Percentiles rank a stretch among this genome's conserved stretches.
These are phyloP conservation scores for Psilocybe cubensis DNA, from an alignment of 768 basidiomycete genomes.

Conservation along the genomic window DNA sequence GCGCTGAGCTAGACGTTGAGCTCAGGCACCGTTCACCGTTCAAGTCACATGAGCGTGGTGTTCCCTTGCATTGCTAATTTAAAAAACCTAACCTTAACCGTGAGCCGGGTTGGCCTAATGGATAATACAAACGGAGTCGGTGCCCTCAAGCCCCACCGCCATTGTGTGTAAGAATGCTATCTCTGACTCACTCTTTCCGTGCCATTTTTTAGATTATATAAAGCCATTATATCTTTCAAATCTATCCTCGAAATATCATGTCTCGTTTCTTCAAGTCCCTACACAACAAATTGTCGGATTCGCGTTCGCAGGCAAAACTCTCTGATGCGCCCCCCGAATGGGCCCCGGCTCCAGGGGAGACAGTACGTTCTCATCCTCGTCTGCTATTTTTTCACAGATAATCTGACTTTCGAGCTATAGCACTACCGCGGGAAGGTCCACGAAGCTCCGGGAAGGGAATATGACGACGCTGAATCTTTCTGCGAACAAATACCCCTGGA, in stretches of 20 bases:
- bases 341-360: slow-evolving; percentile 60
- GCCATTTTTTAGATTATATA: too few species aligned
- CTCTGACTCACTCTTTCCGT: too few species aligned
- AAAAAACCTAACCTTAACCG: too few species aligned
- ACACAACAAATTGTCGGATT: slow-evolving; percentile 9
- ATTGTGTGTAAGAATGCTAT: too few species aligned
- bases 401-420: slow-evolving; percentile 21
- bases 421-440: slow-evolving; percentile 51
- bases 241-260: too few species aligned
- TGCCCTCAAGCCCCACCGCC: too few species aligned
- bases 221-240: too few species aligned
- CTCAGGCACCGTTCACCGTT: too few species aligned
- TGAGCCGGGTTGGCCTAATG: too few species aligned
- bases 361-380: slow-evolving; percentile 29
- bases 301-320: background rate
- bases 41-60: background rate
- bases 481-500: slow-evolving; percentile 44
- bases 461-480: slow-evolving; percentile 51
- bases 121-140: too few species aligned
- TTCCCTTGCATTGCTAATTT: too few species aligned
- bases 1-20: too few species aligned
- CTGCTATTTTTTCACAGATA: background rate
- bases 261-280: slow-evolving; percentile 18
- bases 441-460: slow-evolving; percentile 64
- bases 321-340: slow-evolving; percentile 49